Evolutionary conservation across 2,329 filamentous ascomycete species (phyloP).

Genomic region (Fonsecaea erecta): DNA sequence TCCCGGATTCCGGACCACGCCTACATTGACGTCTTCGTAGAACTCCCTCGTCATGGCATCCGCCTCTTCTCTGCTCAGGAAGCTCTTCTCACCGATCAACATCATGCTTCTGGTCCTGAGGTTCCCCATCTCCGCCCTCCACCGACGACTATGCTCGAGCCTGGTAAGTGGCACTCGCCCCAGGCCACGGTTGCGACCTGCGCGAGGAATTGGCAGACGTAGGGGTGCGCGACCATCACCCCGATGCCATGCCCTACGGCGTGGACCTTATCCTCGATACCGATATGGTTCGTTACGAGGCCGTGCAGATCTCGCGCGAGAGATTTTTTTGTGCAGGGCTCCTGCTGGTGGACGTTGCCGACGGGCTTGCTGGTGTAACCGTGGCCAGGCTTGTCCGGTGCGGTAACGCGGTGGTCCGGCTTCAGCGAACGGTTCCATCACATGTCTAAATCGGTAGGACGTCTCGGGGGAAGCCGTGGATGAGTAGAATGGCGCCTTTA

Average conservation of each 20-base stretch:
- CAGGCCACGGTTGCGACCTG: slow-evolving; percentile 45
- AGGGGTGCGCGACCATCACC: slow-evolving; percentile 51
- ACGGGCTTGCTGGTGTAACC: slow-evolving; percentile 33
- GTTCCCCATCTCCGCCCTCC: background rate
- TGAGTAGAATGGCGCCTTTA: background rate
- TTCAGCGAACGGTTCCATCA: slow-evolving; percentile 12
- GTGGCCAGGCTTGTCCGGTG: slow-evolving; percentile 38
- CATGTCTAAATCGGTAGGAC: background rate
- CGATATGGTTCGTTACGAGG: slow-evolving; percentile 41
- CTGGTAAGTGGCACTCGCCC: slow-evolving; percentile 52
- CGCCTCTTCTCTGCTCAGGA: background rate
- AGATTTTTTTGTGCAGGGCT: slow-evolving; percentile 49
- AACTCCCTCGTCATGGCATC: background rate
- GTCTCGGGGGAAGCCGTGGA: background rate
- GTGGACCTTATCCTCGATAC: slow-evolving; percentile 7
- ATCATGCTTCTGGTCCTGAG: slow-evolving; percentile 2
- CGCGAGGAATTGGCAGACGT: slow-evolving; percentile 44
- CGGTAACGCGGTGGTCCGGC: slow-evolving; percentile 44
- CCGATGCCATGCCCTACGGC: slow-evolving; percentile 54
- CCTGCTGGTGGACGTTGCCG: slow-evolving; percentile 20
- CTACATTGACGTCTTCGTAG: background rate
- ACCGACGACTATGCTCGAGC: slow-evolving; percentile 22
- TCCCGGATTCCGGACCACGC: background rate
- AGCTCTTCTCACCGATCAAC: background rate
- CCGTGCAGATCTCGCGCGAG: slow-evolving; percentile 49